Base-by-base conservation (phyloP, 768 basidiomycete genomes). In the Mycena crocata region DNA sequence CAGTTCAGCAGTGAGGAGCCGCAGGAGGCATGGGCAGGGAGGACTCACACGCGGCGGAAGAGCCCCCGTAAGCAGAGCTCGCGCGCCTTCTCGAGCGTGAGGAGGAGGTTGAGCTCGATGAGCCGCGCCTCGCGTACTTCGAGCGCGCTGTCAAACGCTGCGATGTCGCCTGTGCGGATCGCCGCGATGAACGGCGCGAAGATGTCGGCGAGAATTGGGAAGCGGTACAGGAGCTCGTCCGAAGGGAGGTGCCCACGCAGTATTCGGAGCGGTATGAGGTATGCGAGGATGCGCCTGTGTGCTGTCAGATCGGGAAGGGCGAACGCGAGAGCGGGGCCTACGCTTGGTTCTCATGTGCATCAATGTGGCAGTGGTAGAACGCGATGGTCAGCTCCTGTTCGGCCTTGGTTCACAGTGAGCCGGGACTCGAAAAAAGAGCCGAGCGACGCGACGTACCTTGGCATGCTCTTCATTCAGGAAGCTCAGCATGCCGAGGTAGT, bases 401-500 rank as follows among this genome's bases (percentile, higher is more conserved):
- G 48, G 95, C 89, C 93, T 50, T 95, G 31, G 3, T 23, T 26
- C 26, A 34, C 30, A 4, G 54, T 17, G 35, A 46, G 48, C 30
- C 26, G 64, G 10, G 26, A 37, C 28, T 35, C 57, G 63, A 49
- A 62, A 45, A n/a, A 42, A 31, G 15, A 57, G 48, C n/a, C n/a
- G n/a, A n/a, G n/a, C n/a, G n/a, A 15, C 50, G 57, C n/a, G 39
- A 68, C 76, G 34, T 51, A 91, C 94, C 82, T 95, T 95, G 40
- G 82, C 84, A 74, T 94, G 96, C 52, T 97, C 93, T 76, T 98
- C 98, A 73, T 94, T 94, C 66, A 98, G 78, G 80, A 99, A 98
- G 74, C 89, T 91, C 66, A 99, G 84, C 90, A 98, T 94, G 68
- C 97, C 98, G 51, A 98, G 80, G 75, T 98, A 98, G 83, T 97